phyloP scores from a whole-genome alignment of 352 stramenopile genomes.

The Saprolegnia diclina region DNA sequence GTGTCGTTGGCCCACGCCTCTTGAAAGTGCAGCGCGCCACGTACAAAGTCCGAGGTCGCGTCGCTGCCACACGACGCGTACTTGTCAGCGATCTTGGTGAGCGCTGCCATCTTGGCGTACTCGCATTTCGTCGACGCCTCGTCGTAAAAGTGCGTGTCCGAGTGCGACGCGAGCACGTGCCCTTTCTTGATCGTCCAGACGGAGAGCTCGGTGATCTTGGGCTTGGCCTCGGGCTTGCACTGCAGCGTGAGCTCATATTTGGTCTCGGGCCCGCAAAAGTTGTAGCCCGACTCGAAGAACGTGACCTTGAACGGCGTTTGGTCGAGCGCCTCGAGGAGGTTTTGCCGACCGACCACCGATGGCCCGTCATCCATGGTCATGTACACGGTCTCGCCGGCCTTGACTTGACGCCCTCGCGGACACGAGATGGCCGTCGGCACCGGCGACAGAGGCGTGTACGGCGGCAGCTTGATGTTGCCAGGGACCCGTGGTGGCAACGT shows the following conservation, averaged over 20 bases:
- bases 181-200: conserved; percentile 24
- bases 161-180: conserved; percentile 17
- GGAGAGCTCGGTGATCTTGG: background rate
- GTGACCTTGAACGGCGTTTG: conserved; percentile 12
- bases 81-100: conserved; percentile 13
- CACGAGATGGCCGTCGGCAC: conserved; percentile 16
- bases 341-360: background rate
- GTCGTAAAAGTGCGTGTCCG: conserved; percentile 26
- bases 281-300: conserved; percentile 25
- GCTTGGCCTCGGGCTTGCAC: background rate
- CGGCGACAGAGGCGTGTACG: background rate
- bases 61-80: background rate
- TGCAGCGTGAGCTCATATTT: background rate
- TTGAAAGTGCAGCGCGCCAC: conserved; percentile 9
- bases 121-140: background rate
- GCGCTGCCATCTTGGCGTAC: conserved; percentile 16
- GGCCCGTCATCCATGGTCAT: conserved; percentile 24
- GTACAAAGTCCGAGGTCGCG: conserved; percentile 9
- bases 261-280: conserved; percentile 20
- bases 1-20: background rate
- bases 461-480: conserved; percentile 7
- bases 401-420: conserved; percentile 1
- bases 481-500: background rate
- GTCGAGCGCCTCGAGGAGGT: conserved; percentile 11
- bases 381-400: conserved; percentile 21